phyloP scores from a whole-genome alignment of 2,329 filamentous ascomycete genomes.

The Ascochyta viciae-villosae region DNA sequence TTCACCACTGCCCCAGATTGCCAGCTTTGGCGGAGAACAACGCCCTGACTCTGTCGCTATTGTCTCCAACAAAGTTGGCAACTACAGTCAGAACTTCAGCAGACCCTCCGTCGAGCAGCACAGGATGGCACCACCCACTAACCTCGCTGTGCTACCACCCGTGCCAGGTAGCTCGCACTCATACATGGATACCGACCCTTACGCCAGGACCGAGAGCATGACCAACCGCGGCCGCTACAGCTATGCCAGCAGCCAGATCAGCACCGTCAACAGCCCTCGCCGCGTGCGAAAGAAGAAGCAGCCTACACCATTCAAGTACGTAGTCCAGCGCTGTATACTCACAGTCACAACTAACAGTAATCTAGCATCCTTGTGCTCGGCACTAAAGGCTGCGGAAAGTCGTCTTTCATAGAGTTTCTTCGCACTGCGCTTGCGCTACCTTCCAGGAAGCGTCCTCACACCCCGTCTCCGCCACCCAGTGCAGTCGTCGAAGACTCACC shows the following conservation, averaged over 20 bases:
- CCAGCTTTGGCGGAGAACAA: conserved; percentile 68
- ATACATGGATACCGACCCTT: conserved; percentile 73
- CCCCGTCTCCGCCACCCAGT: conserved; percentile 53
- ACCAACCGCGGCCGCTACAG: conserved; percentile 94
- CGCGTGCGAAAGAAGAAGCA: conserved; percentile 94
- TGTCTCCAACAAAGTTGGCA: conserved; percentile 63
- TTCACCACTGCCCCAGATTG: conserved; percentile 57
- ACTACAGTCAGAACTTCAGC: conserved; percentile 44
- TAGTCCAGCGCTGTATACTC: conserved; percentile 27
- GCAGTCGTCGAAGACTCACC: conserved; percentile 56
- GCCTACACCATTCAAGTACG: conserved; percentile 97
- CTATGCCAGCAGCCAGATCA: conserved; percentile 90
- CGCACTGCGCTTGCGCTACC: conserved; percentile 84
- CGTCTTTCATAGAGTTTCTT: conserved; percentile 95
- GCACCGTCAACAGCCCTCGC: conserved; percentile 90
- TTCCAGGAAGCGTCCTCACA: conserved; percentile 71
- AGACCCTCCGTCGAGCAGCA: conserved; percentile 46
- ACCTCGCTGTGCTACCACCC: conserved; percentile 53
- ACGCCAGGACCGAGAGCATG: conserved; percentile 90
- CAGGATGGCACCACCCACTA: conserved; percentile 45
- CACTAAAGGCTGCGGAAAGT: conserved; percentile 87
- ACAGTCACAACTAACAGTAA: conserved; percentile 20
- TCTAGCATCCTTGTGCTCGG: conserved; percentile 87
- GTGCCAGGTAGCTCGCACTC: conserved; percentile 32
- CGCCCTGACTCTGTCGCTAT: conserved; percentile 69